Conservation (phyloP, 208 protist species). For the Acanthamoeba castellanii region DNA sequence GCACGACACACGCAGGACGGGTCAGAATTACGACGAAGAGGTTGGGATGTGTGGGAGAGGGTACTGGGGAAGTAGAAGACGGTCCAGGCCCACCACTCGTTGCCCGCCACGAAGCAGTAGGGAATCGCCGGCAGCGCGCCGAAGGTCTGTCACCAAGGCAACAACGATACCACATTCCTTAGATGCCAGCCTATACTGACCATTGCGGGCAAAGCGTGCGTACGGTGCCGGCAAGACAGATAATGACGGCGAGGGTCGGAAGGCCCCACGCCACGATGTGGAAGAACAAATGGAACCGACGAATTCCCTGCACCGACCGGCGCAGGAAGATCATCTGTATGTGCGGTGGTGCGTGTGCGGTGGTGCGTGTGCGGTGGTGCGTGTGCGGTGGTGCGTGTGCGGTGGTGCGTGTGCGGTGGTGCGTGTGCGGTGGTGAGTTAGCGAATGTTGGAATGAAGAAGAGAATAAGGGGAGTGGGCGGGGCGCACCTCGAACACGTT, state of each 20-base stretch:
- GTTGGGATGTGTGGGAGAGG: too few species aligned
- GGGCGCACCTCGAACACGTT: slow-evolving; percentile 44
- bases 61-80: slow-evolving; percentile 53
- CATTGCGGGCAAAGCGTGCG: not conserved
- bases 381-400: too few species aligned
- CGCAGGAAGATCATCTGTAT: slow-evolving; percentile 30
- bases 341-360: too few species aligned
- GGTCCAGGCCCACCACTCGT: slow-evolving; percentile 25
- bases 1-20: too few species aligned
- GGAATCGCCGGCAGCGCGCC: not conserved
- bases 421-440: too few species aligned
- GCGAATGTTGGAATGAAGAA: too few species aligned
- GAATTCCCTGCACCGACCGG: not conserved
- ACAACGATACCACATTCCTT: too few species aligned
- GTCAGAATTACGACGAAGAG: too few species aligned
- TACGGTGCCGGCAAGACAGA: not conserved
- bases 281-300: not conserved
- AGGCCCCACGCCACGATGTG: not conserved
- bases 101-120: slow-evolving; percentile 18
- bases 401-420: too few species aligned
- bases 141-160: not conserved
- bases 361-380: too few species aligned
- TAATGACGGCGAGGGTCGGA: not conserved
- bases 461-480: too few species aligned
- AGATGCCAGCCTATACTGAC: too few species aligned